Base-by-base conservation (phyloP, 345 rosid genomes). In the Tarenaya hassleriana region DNA sequence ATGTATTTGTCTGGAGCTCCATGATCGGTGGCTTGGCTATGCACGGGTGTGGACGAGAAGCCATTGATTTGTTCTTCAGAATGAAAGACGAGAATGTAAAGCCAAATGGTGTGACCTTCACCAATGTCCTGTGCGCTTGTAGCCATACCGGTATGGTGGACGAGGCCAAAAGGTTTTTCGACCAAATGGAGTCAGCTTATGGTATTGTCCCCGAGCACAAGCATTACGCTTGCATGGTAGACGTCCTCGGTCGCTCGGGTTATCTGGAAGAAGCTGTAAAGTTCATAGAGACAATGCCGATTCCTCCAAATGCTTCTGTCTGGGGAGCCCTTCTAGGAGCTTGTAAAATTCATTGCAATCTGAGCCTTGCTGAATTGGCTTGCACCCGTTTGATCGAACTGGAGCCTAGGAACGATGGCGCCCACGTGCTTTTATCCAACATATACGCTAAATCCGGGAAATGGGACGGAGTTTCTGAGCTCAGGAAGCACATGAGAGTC, bases 251-350 rank as follows among this genome's bases (percentile, higher is more conserved):
- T 1, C 83, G 84, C 56, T 85, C 86, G 0, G 95, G 91, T 44
- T 65, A 49, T 64, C 46, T 86, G 2, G 77, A 75, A 46, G 88
- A 82, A 71, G 95, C 91, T 57, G 50, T 73, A 48, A 66, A 77
- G 42, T 61, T 86, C 17, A 78, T 78, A 18, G 72, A 75, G 58
- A 70, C 68, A 52, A 86, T 86, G 83, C 83, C 87, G 13, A 64
- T 80, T 57, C 47, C 16, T 32, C 82, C 88, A 8, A 71, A 71
- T 34, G 59, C 73, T 29, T 73, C 86, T 27, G 76, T 76, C 4
- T 80, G 88, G 85, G 88, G 88, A 17, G 87, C 91, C 6, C 60
- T 78, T 9, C 87, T 86, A 17, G 86, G 95, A 33, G 88, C 88
- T 15, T 86, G 91, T 55, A 79, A 67, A 69, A 70, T 78, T 66